These are phyloP conservation scores for Metarhizium brunneum DNA, from an alignment of 2,329 filamentous ascomycete species.

Conservation along the genomic window DNA sequence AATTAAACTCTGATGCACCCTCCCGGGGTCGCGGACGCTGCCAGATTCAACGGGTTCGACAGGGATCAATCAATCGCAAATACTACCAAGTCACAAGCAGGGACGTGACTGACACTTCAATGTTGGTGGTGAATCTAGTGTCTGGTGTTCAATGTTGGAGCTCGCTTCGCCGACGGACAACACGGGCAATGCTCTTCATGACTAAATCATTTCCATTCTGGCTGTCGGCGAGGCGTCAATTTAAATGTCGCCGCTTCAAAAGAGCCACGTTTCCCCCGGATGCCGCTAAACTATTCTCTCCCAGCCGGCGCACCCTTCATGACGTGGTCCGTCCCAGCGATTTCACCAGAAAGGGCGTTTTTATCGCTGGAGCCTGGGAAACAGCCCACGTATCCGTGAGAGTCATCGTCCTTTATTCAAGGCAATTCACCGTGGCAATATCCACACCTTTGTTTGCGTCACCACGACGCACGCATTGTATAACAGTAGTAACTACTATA, in stretches of 20 bases:
- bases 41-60: no score
- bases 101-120: no score
- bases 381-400: neutral
- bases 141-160: no score
- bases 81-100: no score
- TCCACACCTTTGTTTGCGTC: neutral
- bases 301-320: neutral
- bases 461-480: no score
- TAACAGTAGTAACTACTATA: no score
- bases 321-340: neutral
- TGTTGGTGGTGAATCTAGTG: no score
- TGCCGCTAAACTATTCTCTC: neutral
- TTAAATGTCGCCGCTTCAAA: neutral
- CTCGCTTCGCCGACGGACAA: no score
- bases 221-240: neutral
- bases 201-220: neutral
- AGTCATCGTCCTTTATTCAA: neutral
- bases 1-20: neutral
- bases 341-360: neutral
- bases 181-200: no score
- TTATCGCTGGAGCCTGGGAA: neutral
- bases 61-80: no score
- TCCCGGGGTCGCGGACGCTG: neutral
- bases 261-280: neutral
- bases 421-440: no score